Evolutionary conservation across 345 rosid genomes (phyloP), one percentile per base, ranked within the genome.

Genomic region (Eutrema yunnanense): DNA sequence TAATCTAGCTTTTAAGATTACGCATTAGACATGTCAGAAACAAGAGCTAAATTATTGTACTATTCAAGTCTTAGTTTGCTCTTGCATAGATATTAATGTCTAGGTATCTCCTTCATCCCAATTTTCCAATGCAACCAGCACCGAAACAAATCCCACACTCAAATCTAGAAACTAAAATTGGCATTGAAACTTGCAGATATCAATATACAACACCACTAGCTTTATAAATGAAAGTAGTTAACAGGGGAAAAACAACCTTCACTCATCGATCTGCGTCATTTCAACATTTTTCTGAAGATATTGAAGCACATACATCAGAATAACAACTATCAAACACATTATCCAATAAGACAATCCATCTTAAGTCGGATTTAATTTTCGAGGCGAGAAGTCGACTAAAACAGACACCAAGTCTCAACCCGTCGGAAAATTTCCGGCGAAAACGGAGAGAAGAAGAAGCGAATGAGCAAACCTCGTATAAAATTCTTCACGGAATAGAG

Each of bases 1-100:
- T 48, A 37, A 55, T 55, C 22, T 36, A 44, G 33, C 47, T 37
- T 36, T 7, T 48, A 40, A 38, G 60, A 38, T 30, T 48, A 74
- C 47, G 5, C 36, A 66, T 32, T 38, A 59, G 61, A 67, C 22
- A 59, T 74, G 55, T 60, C 59, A 67, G 40, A 52, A 9, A 34
- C 57, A 43, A 60, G 43, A 0, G 4, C 50, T 61, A 68, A 68
- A 53, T 75, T 51, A 59, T 74, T 43, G 6, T 51, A 22, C 3
- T 34, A 10, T 41, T 40, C 13, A 54, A 44, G 32, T 14, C 12
- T 30, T 55, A 33, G 6, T 57, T 47, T 47, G 37, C 65, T 69
- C 36, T 34, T 12, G 36, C 65, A 38, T n/a, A 48, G 27, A 41
- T 72, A 36, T 29, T 4, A 9, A 48, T 8, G 6, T 6, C 47